Base-by-base conservation (phyloP, 352 stramenopile genomes). In the Stephanocyclus meneghinianus region DNA sequence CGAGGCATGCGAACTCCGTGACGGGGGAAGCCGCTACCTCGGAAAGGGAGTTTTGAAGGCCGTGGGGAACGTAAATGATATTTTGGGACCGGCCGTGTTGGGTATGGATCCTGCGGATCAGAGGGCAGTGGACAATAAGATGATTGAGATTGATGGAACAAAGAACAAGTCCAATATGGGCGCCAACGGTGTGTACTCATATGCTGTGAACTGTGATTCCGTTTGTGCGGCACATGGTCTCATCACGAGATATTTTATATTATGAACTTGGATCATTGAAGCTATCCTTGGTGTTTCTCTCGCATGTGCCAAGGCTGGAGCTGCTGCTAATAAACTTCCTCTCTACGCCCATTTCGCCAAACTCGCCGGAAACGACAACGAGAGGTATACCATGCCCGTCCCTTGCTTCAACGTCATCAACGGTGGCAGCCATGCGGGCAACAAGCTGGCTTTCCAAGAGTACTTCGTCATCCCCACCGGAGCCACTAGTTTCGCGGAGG, bases 361-460 rank as follows among this genome's bases (percentile, higher is more conserved):
- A 86, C 92, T 99, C 66, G 96, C 97, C 11, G 97, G 96, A 87
- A 99, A 99, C 91, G 59, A 66, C 35, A 67, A 93, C 37, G 93
- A 92, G 30, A 93, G 93, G 13, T 81, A 94, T 67, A 91, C 91
- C 48, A 92, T 99, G 74, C 97, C 97, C 18, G 96, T 99, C 80
- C 97, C 97, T 51, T 98, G 95, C 85, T 99, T 99, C 93, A 99
- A 99, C 89, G 98, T 99, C 45, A 99, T 99, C 90, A 99, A 99
- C 91, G 97, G 97, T 79, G 97, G 97, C 78, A 86, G 83, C 69
- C 97, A 99, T 87, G 96, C 97, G 57, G 97, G 97, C 76, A 99
- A 99, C 95, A 98, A 98, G 86, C 91, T 99, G 64, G 97, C 97
- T 32, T 99, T 99, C 91, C 97, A 99, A 90, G 97, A 99, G 92